phyloP scores from a whole-genome alignment of 805 yeast species.

The Metschnikowia proteae region DNA sequence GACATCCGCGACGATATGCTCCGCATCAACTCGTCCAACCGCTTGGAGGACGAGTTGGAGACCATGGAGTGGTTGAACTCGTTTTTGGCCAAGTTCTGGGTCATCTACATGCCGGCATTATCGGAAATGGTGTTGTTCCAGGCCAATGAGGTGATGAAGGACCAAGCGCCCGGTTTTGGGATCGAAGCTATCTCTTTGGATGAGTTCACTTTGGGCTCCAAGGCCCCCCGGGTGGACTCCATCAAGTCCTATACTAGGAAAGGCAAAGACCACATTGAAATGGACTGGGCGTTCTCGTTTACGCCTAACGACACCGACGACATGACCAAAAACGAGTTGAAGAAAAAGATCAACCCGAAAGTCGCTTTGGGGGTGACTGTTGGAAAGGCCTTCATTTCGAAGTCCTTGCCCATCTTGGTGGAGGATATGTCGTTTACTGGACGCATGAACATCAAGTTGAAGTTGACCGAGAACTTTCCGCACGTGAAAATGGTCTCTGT shows the following conservation, averaged over 20 bases:
- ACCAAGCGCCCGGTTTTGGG: conserved; percentile 78
- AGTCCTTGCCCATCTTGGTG: conserved; percentile 70
- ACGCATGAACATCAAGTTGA: conserved; percentile 58
- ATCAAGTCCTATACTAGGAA: conserved; percentile 69
- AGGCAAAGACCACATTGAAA: conserved; percentile 65
- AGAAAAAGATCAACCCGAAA: conserved; percentile 70
- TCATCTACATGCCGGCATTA: conserved; percentile 81
- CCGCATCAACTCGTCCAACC: conserved; percentile 59
- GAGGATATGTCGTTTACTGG: conserved; percentile 80
- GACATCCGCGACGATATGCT: conserved; percentile 73
- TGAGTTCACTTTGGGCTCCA: conserved; percentile 76
- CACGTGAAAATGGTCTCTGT: conserved; percentile 69
- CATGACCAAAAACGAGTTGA: conserved; percentile 74
- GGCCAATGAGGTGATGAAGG: conserved; percentile 66
- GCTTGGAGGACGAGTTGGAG: conserved; percentile 60
- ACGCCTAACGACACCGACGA: conserved; percentile 80
- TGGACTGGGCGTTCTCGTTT: conserved; percentile 82
- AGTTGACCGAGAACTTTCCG: conserved; percentile 66
- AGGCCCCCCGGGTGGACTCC: conserved; percentile 71
- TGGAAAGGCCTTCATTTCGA: conserved; percentile 78
- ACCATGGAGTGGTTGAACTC: conserved; percentile 81
- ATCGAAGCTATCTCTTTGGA: conserved; percentile 70
- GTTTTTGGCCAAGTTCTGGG: conserved; percentile 79
- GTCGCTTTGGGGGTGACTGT: conserved; percentile 76
- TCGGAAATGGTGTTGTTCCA: conserved; percentile 68